Evolutionary conservation across 108 stramenopile genomes (phyloP).

Genomic region (Bacterosira constricta): DNA sequence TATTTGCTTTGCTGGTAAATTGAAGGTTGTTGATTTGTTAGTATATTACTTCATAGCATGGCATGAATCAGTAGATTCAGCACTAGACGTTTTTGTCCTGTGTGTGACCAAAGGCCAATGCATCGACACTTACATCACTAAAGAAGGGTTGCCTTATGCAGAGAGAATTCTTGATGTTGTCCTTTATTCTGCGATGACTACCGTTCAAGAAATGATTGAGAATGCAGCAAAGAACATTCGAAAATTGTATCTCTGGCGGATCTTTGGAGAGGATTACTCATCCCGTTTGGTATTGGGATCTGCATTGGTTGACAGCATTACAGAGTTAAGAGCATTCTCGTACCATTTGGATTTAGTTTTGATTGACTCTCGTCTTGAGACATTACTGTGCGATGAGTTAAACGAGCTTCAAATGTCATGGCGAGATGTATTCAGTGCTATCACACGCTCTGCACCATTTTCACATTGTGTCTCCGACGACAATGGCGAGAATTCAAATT

Average conservation of each 20-base stretch:
- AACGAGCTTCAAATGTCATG: conserved; percentile 31
- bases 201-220: conserved; percentile 18
- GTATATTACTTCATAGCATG: conserved; percentile 42
- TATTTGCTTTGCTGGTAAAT: conserved; percentile 13
- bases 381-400: conserved; percentile 22
- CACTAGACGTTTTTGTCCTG: conserved; percentile 41
- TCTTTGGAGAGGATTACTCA: conserved; percentile 19
- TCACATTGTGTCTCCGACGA: conserved; percentile 25
- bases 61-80: conserved; percentile 40
- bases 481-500: background rate
- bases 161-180: conserved; percentile 39
- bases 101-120: conserved; percentile 36
- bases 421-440: conserved; percentile 22
- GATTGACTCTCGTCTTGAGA: conserved; percentile 20
- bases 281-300: background rate
- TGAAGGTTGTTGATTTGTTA: conserved; percentile 35
- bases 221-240: conserved; percentile 15
- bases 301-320: background rate
- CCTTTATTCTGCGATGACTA: conserved; percentile 26
- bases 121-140: conserved; percentile 30
- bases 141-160: conserved; percentile 34
- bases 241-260: conserved; percentile 35
- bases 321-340: conserved; percentile 21
- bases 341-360: conserved; percentile 19
- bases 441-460: conserved; percentile 18